A percentile compares a stretch with the other conserved stretches of the same genome.
phyloP scores from a whole-genome alignment of 495 filamentous ascomycete genomes.

The Xylaria palmicola region DNA sequence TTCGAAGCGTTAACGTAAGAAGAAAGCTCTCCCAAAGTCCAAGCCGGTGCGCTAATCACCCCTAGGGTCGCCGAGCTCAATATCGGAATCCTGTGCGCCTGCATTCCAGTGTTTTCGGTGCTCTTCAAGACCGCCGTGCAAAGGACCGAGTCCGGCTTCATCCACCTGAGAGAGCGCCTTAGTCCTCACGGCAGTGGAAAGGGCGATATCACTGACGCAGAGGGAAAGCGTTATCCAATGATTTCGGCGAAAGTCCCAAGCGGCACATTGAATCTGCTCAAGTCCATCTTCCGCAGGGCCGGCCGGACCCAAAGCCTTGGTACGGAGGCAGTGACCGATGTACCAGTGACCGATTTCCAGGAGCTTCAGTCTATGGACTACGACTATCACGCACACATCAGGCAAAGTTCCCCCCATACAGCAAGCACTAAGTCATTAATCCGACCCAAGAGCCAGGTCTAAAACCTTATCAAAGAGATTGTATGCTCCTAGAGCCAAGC shows the following conservation, averaged over 20 bases:
- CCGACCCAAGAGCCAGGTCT: too few relatives aligned
- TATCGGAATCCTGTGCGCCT: not conserved
- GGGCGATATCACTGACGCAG: too few relatives aligned
- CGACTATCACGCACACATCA: not conserved
- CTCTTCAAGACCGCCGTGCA: not conserved
- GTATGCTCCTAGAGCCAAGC: too few relatives aligned
- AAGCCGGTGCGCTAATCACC: not conserved
- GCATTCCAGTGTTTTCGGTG: constrained; percentile 8
- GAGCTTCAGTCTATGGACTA: constrained; percentile 1
- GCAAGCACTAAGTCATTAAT: too few relatives aligned
- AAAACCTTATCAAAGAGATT: too few relatives aligned
- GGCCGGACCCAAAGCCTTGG: not conserved
- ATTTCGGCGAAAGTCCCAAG: not conserved
- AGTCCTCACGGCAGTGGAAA: too few relatives aligned
- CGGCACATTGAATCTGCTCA: not conserved
- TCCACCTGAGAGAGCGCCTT: not conserved
- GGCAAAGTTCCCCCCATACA: too few relatives aligned
- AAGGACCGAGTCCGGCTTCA: not conserved
- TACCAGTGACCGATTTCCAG: not conserved
- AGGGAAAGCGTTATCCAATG: not conserved
- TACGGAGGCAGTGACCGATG: not conserved
- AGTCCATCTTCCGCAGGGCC: constrained; percentile 8
- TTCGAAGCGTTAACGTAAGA: not conserved
- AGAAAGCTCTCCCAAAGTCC: not conserved
- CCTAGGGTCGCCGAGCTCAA: constrained; percentile 11